phyloP scores from a whole-genome alignment of 106 monocot genomes.

The Apostasia shenzhenica region DNA sequence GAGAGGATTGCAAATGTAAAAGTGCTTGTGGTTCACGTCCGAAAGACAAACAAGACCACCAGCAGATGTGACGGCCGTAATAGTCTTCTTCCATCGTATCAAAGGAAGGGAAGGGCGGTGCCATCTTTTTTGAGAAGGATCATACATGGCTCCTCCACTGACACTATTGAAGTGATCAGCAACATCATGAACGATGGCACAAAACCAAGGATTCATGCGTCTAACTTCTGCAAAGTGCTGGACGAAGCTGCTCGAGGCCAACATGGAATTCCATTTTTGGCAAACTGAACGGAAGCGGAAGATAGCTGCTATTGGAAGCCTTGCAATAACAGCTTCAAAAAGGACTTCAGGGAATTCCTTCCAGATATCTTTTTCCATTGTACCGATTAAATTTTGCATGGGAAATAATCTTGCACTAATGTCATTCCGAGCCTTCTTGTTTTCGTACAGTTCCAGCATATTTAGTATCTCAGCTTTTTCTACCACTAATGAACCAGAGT shows the following conservation, averaged over 20 bases:
- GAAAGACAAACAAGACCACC: slow-evolving; percentile 81
- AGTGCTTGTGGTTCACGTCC: slow-evolving; percentile 44
- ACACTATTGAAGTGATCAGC: slow-evolving; percentile 12
- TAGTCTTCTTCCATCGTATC: slow-evolving; percentile 22
- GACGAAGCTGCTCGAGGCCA: slow-evolving; percentile 49
- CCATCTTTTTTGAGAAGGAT: slow-evolving; percentile 67
- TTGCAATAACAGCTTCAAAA: slow-evolving; percentile 61
- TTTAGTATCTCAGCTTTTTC: slow-evolving; percentile 19
- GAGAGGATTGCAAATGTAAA: slow-evolving; percentile 72
- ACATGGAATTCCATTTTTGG: slow-evolving; percentile 62
- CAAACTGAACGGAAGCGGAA: slow-evolving; percentile 84
- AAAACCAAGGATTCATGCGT: slow-evolving; percentile 54
- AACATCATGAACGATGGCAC: slow-evolving; percentile 41
- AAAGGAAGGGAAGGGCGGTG: slow-evolving; percentile 39
- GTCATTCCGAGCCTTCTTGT: slow-evolving; percentile 42
- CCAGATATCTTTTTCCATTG: slow-evolving; percentile 71
- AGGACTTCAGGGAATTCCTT: slow-evolving; percentile 77
- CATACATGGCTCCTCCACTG: slow-evolving; percentile 47
- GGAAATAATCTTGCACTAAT: slow-evolving; percentile 13
- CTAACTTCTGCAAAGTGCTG: slow-evolving; percentile 33
- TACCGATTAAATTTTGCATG: slow-evolving; percentile 21
- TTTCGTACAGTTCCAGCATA: slow-evolving; percentile 32
- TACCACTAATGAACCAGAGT: slow-evolving; percentile 15
- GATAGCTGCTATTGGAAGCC: slow-evolving; percentile 60
- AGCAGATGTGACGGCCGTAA: slow-evolving; percentile 61